Percentiles rank a stretch among this genome's conserved stretches.
Conservation (phyloP, 2,329 filamentous ascomycete species). For the Cryphonectria parasitica region DNA sequence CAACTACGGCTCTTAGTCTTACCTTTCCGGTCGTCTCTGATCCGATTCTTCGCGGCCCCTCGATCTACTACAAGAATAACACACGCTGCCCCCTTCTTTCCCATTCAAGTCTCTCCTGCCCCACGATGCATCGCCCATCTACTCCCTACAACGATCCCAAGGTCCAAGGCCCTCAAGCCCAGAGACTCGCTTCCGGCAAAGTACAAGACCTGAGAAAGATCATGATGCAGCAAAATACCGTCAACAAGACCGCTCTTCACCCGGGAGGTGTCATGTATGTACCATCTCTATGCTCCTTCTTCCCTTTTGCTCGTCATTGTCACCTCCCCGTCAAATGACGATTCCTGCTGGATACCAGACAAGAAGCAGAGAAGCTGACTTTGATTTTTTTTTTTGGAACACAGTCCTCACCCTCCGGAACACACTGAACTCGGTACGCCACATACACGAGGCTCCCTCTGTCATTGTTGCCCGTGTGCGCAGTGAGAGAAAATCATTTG, state of each 20-base stretch:
- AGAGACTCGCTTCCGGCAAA: conserved; percentile 43
- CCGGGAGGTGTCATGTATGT: conserved; percentile 88
- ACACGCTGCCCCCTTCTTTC: conserved; percentile 32
- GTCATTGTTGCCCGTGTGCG: conserved; percentile 14
- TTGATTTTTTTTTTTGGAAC: background rate
- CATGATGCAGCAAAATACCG: conserved; percentile 54
- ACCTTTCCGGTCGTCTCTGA: conserved; percentile 30
- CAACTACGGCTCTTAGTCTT: conserved; percentile 33
- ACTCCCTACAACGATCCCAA: conserved; percentile 50
- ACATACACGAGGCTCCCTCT: background rate
- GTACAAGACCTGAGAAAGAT: conserved; percentile 34
- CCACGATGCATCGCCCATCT: conserved; percentile 29
- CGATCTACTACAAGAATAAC: conserved; percentile 38
- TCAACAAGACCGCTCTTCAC: conserved; percentile 94
- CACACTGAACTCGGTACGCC: conserved; percentile 84
- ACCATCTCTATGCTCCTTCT: background rate
- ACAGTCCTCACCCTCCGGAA: conserved; percentile 73
- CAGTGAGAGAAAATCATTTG: no score
- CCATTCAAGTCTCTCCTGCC: background rate
- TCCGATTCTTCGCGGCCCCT: conserved; percentile 29
- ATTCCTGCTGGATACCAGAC: background rate
- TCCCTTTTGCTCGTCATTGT: background rate
- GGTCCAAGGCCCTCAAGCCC: conserved; percentile 49
- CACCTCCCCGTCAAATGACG: background rate
- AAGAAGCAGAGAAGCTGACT: background rate